phyloP scores from a whole-genome alignment of 305 asterid genomes.

The Ajuga reptans region DNA sequence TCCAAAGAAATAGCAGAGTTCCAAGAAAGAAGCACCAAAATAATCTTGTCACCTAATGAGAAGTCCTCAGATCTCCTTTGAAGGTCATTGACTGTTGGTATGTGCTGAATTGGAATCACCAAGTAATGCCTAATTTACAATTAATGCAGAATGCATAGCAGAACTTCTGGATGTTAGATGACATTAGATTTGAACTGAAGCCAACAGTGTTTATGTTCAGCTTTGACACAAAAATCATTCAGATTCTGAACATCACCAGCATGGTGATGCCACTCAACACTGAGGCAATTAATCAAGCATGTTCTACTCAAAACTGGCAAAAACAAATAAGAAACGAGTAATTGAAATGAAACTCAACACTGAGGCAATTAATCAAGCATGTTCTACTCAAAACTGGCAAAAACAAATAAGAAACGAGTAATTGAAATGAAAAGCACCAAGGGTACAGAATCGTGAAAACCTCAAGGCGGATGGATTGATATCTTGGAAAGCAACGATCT shows the following conservation, averaged over 20 bases:
- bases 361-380: constrained; percentile 16
- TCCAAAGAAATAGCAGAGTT: not conserved
- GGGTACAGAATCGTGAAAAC: constrained; percentile 21
- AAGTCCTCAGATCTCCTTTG: constrained; percentile 43
- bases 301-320: not conserved
- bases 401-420: not conserved
- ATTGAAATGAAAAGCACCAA: not conserved
- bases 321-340: not conserved
- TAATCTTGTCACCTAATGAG: constrained; percentile 40
- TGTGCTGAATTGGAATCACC: constrained; percentile 69
- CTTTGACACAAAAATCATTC: too few species aligned
- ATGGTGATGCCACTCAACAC: not conserved
- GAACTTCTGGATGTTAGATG: not conserved
- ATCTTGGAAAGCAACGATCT: constrained; percentile 61
- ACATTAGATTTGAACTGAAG: not conserved
- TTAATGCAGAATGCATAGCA: not conserved
- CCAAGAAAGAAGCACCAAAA: not conserved
- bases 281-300: constrained; percentile 16
- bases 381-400: not conserved
- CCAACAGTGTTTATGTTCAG: not conserved
- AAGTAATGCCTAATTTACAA: constrained; percentile 60
- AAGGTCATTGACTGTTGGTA: constrained; percentile 61
- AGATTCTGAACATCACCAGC: not conserved
- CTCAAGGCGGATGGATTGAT: constrained; percentile 70
- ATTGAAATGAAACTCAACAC: not conserved